Evolutionary conservation across 495 filamentous ascomycete species (phyloP).

Genomic region (Aspergillus heteromorphus): DNA sequence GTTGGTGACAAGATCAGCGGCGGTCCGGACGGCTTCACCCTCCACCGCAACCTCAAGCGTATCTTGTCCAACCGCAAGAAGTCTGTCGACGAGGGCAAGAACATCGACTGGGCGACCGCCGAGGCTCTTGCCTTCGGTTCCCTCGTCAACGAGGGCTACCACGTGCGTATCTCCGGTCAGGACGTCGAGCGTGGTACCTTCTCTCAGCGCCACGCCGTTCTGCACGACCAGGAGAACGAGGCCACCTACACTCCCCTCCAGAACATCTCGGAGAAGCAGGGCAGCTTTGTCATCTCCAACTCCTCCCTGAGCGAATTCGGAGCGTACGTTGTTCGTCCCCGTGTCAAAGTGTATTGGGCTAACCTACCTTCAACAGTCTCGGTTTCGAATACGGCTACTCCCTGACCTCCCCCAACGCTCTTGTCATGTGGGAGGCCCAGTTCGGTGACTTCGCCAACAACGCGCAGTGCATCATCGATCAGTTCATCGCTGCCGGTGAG

Average conservation of each 20-base stretch:
- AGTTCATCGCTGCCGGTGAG: constrained; percentile 97
- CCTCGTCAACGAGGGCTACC: constrained; percentile 85
- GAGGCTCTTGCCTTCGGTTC: constrained; percentile 95
- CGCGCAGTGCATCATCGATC: constrained; percentile 96
- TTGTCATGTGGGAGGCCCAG: constrained; percentile 99
- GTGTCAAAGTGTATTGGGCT: constrained; percentile 8
- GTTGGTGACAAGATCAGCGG: constrained; percentile 72
- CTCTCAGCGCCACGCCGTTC: constrained; percentile 94
- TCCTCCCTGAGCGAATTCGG: constrained; percentile 95
- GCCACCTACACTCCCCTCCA: constrained; percentile 88
- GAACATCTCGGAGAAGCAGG: constrained; percentile 82
- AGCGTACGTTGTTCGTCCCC: constrained; percentile 44
- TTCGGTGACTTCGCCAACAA: constrained; percentile 99
- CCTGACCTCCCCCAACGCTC: constrained; percentile 87
- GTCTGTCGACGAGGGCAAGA: constrained; percentile 85
- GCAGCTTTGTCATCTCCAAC: constrained; percentile 92
- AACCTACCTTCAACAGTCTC: constrained; percentile 48
- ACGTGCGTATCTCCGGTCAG: constrained; percentile 95
- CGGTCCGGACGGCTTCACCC: constrained; percentile 75
- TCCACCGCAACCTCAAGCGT: constrained; percentile 95
- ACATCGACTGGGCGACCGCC: constrained; percentile 95
- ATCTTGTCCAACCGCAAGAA: constrained; percentile 88
- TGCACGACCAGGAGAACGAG: constrained; percentile 95
- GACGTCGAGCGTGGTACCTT: constrained; percentile 99
- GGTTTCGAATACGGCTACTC: constrained; percentile 99